These are phyloP conservation scores for Acer yangbiense DNA, from an alignment of 345 rosid species.

Conservation along the genomic window DNA sequence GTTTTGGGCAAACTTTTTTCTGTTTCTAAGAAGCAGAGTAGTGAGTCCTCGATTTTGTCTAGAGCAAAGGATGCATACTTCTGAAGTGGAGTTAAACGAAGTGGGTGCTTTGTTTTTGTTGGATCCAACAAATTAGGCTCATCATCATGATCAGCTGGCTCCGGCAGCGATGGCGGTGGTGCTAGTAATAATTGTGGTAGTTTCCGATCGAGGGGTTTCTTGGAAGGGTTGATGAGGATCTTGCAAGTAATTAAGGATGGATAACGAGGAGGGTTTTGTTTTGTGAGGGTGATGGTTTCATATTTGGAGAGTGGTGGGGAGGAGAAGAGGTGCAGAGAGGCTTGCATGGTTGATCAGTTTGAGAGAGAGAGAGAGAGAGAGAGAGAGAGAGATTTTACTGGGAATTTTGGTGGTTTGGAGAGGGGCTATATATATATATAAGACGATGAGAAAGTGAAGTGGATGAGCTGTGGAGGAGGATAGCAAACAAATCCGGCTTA, in stretches of 20 bases:
- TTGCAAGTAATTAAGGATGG: slow-evolving; percentile 23
- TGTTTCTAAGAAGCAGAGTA: slow-evolving; percentile 36
- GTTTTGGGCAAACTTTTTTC: slow-evolving; percentile 31
- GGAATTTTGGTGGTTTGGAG: background rate
- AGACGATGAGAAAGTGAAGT: background rate
- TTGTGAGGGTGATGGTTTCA: background rate
- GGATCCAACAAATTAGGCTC: too few relatives aligned
- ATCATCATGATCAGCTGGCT: too few relatives aligned
- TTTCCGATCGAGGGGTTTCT: slow-evolving; percentile 9
- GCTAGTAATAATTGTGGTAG: background rate
- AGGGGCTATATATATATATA: slow-evolving; percentile 17
- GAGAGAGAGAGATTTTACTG: background rate
- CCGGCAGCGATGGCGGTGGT: background rate
- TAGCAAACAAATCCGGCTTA: too few relatives aligned
- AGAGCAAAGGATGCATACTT: slow-evolving; percentile 37
- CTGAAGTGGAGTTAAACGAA: slow-evolving; percentile 39
- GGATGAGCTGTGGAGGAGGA: background rate
- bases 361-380: background rate
- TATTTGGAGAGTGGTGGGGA: background rate
- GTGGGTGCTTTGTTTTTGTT: slow-evolving; percentile 3
- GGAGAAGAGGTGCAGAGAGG: slow-evolving; percentile 4
- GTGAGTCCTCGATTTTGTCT: slow-evolving; percentile 40
- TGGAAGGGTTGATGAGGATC: slow-evolving; percentile 29
- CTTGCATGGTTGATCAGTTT: slow-evolving; percentile 21
- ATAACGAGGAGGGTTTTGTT: background rate